Conservation (phyloP, 2,329 filamentous ascomycete genomes). For the Exophiala alcalophila region DNA sequence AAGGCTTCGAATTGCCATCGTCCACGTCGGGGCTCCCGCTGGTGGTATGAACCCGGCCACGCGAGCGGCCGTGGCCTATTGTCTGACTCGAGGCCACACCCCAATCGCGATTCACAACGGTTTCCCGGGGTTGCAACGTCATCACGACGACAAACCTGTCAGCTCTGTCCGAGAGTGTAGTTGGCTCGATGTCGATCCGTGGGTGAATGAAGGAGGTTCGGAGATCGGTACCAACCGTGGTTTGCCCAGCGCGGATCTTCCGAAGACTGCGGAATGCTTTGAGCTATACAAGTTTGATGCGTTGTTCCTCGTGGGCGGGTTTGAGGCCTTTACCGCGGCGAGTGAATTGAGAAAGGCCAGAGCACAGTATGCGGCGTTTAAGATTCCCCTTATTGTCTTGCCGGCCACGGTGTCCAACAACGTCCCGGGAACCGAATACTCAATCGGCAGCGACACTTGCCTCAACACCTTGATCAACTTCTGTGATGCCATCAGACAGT, state of each 20-base stretch:
- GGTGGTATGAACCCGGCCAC: constrained; percentile 98
- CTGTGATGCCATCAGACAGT: constrained; percentile 97
- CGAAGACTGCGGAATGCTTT: constrained; percentile 77
- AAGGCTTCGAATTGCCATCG: constrained; percentile 90
- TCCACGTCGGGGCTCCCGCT: constrained; percentile 93
- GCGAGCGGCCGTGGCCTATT: constrained; percentile 89
- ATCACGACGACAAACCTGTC: constrained; percentile 78
- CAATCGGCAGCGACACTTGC: constrained; percentile 92
- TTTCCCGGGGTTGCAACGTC: constrained; percentile 87
- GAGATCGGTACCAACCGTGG: constrained; percentile 98
- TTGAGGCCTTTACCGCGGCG: constrained; percentile 92
- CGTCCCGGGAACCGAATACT: constrained; percentile 96
- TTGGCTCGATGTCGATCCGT: constrained; percentile 92
- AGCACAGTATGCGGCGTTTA: constrained; percentile 74
- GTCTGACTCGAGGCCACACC: constrained; percentile 84
- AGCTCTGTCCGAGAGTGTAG: constrained; percentile 80
- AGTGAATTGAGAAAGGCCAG: constrained; percentile 81
- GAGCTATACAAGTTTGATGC: constrained; percentile 85
- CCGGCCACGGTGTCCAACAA: constrained; percentile 99
- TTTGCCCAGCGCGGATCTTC: constrained; percentile 82
- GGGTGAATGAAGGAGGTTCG: constrained; percentile 94
- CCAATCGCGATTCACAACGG: constrained; percentile 93
- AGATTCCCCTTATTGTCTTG: constrained; percentile 86
- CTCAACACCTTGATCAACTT: constrained; percentile 92
- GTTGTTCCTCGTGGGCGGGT: constrained; percentile 88